Conservation (phyloP, 2,329 filamentous ascomycete genomes). For the Pseudogymnoascus sp. region DNA sequence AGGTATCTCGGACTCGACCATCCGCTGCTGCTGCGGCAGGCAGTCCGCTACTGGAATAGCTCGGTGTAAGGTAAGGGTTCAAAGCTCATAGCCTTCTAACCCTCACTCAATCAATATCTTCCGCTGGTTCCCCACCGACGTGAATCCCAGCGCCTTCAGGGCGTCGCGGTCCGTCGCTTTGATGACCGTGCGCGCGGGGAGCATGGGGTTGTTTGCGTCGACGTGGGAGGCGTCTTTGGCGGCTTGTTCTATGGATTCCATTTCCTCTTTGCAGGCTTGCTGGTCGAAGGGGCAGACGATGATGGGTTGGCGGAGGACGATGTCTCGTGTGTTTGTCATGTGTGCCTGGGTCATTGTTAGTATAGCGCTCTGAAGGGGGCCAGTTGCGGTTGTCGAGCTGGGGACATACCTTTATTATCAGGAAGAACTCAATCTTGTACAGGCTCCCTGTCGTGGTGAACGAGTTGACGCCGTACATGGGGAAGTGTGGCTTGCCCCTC, state of each 20-base stretch:
- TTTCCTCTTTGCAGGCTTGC: slow-evolving; percentile 93
- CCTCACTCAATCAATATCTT: slow-evolving; percentile 57
- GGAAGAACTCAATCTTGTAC: slow-evolving; percentile 97
- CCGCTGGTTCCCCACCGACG: slow-evolving; percentile 54
- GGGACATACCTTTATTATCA: slow-evolving; percentile 82
- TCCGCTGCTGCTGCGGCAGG: too few species aligned
- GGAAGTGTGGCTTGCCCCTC: slow-evolving; percentile 77
- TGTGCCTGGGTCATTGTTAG: slow-evolving; percentile 55
- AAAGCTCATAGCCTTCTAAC: too few species aligned
- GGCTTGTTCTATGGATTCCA: slow-evolving; percentile 95
- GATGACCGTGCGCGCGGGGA: slow-evolving; percentile 80
- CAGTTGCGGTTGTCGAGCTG: slow-evolving; percentile 12
- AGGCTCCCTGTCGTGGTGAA: slow-evolving; percentile 91
- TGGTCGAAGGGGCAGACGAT: slow-evolving; percentile 95
- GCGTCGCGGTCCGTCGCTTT: slow-evolving; percentile 64
- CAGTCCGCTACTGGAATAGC: too few species aligned
- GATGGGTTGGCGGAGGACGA: slow-evolving; percentile 81
- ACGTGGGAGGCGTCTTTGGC: slow-evolving; percentile 87
- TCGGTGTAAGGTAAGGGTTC: too few species aligned
- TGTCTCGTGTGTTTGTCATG: slow-evolving; percentile 80
- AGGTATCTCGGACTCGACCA: too few species aligned
- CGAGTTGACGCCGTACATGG: slow-evolving; percentile 76
- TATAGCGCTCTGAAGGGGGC: neutral
- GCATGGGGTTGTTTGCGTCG: slow-evolving; percentile 81
- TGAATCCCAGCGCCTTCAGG: slow-evolving; percentile 53